Conservation (phyloP, 805 yeast species). For the Wickerhamomyces bisporus region DNA sequence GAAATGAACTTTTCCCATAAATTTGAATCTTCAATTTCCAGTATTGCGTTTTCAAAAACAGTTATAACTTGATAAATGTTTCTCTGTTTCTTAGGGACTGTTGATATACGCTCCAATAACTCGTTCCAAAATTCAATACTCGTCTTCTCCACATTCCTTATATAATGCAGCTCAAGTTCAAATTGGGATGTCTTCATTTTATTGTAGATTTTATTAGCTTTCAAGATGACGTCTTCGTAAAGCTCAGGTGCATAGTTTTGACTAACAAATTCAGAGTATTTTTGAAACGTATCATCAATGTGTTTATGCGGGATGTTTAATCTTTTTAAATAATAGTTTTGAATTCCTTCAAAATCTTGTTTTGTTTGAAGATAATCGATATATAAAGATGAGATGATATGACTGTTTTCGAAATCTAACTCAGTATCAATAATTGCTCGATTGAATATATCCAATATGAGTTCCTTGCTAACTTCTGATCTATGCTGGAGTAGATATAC, state of each 20-base stretch:
- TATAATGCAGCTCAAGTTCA: slow-evolving; percentile 33
- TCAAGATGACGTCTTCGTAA: slow-evolving; percentile 27
- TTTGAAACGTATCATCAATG: slow-evolving; percentile 35
- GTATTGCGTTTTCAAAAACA: slow-evolving; percentile 14
- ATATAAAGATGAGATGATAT: background rate
- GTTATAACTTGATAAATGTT: slow-evolving; percentile 1
- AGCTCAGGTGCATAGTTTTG: slow-evolving; percentile 26
- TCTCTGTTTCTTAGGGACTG: slow-evolving; percentile 11
- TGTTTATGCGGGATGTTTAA: slow-evolving; percentile 36
- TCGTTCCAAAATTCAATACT: slow-evolving; percentile 7
- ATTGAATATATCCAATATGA: background rate
- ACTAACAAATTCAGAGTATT: slow-evolving; percentile 38
- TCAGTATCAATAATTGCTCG: background rate
- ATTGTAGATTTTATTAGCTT: slow-evolving; percentile 29
- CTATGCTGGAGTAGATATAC: background rate
- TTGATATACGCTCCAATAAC: background rate
- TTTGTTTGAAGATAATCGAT: background rate
- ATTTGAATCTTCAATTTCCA: slow-evolving; percentile 1
- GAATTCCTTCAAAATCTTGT: background rate
- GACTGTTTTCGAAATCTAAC: slow-evolving; percentile 6
- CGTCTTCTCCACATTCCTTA: slow-evolving; percentile 5
- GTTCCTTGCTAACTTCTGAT: background rate
- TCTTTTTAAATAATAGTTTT: slow-evolving; percentile 20
- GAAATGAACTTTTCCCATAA: slow-evolving; percentile 12
- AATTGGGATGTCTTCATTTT: slow-evolving; percentile 26